Base-by-base conservation (phyloP, 345 rosid species). In the Rhodamnia argentea region DNA sequence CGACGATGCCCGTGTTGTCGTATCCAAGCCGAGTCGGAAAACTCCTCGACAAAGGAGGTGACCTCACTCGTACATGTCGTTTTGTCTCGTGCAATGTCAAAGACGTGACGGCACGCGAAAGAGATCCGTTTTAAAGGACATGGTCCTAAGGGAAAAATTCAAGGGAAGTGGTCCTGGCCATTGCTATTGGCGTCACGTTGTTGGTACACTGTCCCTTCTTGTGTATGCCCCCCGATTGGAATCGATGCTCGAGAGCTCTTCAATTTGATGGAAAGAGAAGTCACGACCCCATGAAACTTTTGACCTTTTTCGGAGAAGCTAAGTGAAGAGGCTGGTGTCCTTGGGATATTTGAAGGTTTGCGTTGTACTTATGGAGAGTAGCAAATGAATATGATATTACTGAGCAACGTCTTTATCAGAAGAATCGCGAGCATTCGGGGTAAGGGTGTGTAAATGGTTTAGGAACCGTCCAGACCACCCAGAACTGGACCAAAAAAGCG, bases 221-320 rank as follows among this genome's bases (percentile, higher is more conserved):
- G 76, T 32, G 44, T 40, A 1, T 16, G 44, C 42, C 23, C 9
- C 11, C 18, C 78, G 22, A 64, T 18, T 4, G 78, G 11, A 32
- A 32, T 5, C 78, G 78, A 1, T 4, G 78, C 78, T 18, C 78
- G 78, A 8, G 24, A 42, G 7, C 44, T 0, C 44, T 64, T 18
- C 78, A 2, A 18, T 64, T 70, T 10, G 26, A 0, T 11, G 0
- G 13, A 70, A 70, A 10, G 78, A 18, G 47, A 70, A 4, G 78
- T 18, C 47, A 0, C 24, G 1, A 37, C 13, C 47, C 52, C 23
- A 9, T 0, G 4, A 22, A 22, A 20, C 24, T 2, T 0, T 18
- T 10, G 47, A 18, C 47, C 47, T 4, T 9, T 5, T 20, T 24
- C 26, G 47, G 23, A 37, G 81, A 37, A 70, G 47, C 47, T 5